These are phyloP conservation scores for Jaltomata sinuosa DNA, from an alignment of 257 asterid species.

Conservation along the genomic window DNA sequence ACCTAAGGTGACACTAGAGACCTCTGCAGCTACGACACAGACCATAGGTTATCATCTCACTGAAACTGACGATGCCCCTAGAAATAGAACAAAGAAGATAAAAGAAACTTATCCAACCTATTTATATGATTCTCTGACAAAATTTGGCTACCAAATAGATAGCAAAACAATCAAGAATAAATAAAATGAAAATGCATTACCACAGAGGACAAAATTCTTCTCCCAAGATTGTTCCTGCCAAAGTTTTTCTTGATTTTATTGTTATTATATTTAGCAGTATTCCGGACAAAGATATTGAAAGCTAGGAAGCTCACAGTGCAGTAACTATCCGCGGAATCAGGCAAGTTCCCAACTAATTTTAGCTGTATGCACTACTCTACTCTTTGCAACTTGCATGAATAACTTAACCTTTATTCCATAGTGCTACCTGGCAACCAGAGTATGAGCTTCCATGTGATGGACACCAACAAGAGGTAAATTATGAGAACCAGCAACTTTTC, in stretches of 20 bases:
- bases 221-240: not conserved
- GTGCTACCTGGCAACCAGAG: constrained; percentile 82
- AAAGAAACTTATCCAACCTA: not conserved
- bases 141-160: not conserved
- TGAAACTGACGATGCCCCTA: not conserved
- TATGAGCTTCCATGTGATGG: constrained; percentile 99
- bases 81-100: not conserved
- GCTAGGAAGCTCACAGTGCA: not conserved
- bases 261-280: not conserved
- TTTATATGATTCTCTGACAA: not conserved
- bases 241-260: not conserved
- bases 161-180: not conserved
- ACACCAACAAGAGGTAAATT: constrained; percentile 78
- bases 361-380: not conserved
- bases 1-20: not conserved
- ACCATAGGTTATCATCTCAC: not conserved
- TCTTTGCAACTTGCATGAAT: not conserved
- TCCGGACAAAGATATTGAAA: not conserved
- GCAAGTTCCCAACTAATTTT: not conserved
- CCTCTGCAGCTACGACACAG: not conserved
- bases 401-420: not conserved
- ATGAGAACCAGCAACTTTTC: constrained; percentile 69
- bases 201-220: not conserved
- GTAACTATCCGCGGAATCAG: not conserved
- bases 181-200: not conserved